Base-by-base conservation (phyloP, 805 yeast genomes). In the Ascoidea rubescens region DNA sequence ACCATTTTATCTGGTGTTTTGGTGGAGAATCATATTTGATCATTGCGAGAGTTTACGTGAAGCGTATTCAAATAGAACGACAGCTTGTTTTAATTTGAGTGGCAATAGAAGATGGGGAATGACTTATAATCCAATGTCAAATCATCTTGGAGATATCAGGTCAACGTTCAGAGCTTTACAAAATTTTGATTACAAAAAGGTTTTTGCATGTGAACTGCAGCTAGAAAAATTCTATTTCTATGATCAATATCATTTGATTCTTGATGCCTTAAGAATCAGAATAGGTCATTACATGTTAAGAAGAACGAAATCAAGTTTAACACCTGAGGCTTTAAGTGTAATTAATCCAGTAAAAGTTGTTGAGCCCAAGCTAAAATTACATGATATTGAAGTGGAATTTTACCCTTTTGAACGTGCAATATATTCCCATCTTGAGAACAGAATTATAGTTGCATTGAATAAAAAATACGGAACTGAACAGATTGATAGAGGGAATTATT, bases 1-100 rank as follows among this genome's bases (percentile, higher is more conserved):
- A 53, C 69, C 52, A 67, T 69, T 53, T 58, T 62, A 31, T 52
- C 60, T 51, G 68, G 64, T 8, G 8, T 37, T 37, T 37, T 37
- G 43, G 43, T 37, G 43, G 43, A 37, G 43, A 37, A 37, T 37
- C 8, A 37, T 37, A 8, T 37, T 37, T 10, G 43, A 37, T 37
- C 14, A 37, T 10, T 8, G 14, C 14, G 14, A 37, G 8, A 37
- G 14, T 10, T 10, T 37, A 10, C 8, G 14, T 10, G 14, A 37
- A 10, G 4, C 4, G 14, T 10, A 37, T 10, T 37, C 43, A 37
- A 37, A 37, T 10, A 37, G 14, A 37, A 37, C 14, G 8, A 10
- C 14, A 37, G 43, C 43, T 37, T 37, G 43, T 37, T 37, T 10
- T 37, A 10, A 8, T 37, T 37, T 37, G 14, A 14, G 14, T 10